Conservation (phyloP, 352 stramenopile genomes). For the Phytophthora vignae region DNA sequence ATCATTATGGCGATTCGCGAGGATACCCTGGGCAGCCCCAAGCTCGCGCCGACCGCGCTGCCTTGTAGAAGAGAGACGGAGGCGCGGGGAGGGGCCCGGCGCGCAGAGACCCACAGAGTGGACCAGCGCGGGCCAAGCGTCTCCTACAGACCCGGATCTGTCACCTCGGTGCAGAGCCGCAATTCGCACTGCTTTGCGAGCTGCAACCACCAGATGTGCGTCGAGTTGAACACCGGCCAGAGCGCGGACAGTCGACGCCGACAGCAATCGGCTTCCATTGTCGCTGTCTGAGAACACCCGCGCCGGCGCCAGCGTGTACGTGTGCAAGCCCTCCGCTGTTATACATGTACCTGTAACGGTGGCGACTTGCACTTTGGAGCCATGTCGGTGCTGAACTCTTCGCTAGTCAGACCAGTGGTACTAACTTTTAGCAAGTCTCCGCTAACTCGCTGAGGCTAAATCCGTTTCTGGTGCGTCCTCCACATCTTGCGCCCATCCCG, state of each 20-base stretch:
- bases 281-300: not conserved
- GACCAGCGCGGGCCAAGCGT: slow-evolving; percentile 7
- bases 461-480: slow-evolving; percentile 13
- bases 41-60: not conserved
- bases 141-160: slow-evolving; percentile 35
- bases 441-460: not conserved
- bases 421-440: slow-evolving; percentile 4
- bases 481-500: slow-evolving; percentile 3
- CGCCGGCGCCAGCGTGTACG: not conserved
- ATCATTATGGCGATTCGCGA: slow-evolving; percentile 13
- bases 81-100: slow-evolving; percentile 11
- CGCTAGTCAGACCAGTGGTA: slow-evolving; percentile 13
- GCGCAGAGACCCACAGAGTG: slow-evolving; percentile 25
- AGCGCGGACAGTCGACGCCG: not conserved
- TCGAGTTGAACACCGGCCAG: not conserved
- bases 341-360: not conserved
- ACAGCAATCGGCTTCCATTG: not conserved
- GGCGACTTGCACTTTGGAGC: not conserved
- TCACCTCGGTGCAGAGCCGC: slow-evolving; percentile 10
- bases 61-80: slow-evolving; percentile 36
- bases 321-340: not conserved
- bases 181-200: slow-evolving; percentile 9
- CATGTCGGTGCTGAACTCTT: slow-evolving; percentile 5
- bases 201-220: slow-evolving; percentile 4
- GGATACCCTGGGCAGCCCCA: not conserved